These are phyloP conservation scores for Lecanicillium sp. DNA, from an alignment of 2,329 filamentous ascomycete genomes.

Conservation along the genomic window DNA sequence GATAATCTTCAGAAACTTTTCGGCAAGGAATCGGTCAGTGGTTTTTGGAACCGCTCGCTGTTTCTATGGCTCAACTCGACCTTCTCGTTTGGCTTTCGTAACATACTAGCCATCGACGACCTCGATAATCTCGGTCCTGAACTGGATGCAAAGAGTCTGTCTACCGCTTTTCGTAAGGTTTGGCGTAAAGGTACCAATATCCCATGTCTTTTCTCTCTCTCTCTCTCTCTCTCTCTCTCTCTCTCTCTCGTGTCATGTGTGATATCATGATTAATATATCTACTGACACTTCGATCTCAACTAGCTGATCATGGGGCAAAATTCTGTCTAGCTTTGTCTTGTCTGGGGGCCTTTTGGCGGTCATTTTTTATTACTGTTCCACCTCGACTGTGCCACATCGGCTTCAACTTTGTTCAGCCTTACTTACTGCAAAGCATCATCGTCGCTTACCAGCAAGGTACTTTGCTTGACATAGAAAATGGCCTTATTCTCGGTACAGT, in stretches of 20 bases:
- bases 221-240: no score
- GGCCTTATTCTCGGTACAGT: neutral
- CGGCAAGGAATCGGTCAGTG: neutral
- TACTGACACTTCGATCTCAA: no score
- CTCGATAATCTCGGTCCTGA: neutral
- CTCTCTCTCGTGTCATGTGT: no score
- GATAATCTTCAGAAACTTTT: neutral
- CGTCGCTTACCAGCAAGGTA: neutral
- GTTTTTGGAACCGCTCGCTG: neutral
- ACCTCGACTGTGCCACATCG: neutral
- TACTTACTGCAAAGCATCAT: neutral
- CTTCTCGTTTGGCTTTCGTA: neutral
- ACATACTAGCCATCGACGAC: neutral
- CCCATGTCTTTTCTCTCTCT: neutral
- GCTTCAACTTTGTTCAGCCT: neutral
- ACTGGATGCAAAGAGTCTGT: neutral
- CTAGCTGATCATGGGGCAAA: no score
- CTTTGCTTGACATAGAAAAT: neutral
- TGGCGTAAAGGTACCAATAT: neutral
- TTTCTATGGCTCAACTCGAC: neutral
- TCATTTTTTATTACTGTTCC: neutral
- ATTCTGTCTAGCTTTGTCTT: neutral
- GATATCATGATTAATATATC: no score
- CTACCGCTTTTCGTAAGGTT: neutral
- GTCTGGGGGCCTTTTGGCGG: neutral